Evolutionary conservation across 148 eudicot species (phyloP).

Genomic region (Dianthus caryophyllus): DNA sequence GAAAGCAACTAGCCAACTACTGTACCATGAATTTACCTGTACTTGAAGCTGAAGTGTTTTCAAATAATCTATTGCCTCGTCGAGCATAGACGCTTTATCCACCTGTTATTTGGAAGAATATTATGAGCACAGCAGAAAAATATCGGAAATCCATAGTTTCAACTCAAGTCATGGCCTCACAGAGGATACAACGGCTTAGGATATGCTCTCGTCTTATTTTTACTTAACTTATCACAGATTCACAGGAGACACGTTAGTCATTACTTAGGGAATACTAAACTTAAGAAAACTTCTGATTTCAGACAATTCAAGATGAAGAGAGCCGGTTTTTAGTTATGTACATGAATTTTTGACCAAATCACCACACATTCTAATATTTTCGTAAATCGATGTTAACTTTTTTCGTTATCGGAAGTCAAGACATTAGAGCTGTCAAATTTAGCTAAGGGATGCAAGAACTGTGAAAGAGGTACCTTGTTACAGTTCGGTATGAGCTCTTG

Average conservation of each 20-base stretch:
- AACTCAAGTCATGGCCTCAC: neutral
- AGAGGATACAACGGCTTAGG: too few relatives aligned
- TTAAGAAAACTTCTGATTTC: too few relatives aligned
- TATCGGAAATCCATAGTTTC: neutral
- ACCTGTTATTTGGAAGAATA: constrained; percentile 33
- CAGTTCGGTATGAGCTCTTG: constrained; percentile 99
- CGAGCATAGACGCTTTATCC: constrained; percentile 98
- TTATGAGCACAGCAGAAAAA: constrained; percentile 10
- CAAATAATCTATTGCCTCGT: constrained; percentile 89
- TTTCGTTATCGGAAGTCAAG: neutral
- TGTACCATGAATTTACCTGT: constrained; percentile 43
- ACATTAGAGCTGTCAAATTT: neutral
- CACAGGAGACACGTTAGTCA: too few relatives aligned
- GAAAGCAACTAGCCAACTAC: neutral
- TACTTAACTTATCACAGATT: too few relatives aligned
- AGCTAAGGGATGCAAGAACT: neutral
- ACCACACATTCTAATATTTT: too few relatives aligned
- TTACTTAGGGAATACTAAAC: too few relatives aligned
- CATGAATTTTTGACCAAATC: too few relatives aligned
- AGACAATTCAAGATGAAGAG: too few relatives aligned
- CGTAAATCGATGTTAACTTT: too few relatives aligned
- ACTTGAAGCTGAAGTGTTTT: constrained; percentile 92
- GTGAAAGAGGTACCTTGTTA: constrained; percentile 55
- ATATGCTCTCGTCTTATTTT: too few relatives aligned
- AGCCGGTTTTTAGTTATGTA: neutral